These are phyloP conservation scores for Ascochyta fabae DNA, from an alignment of 2,329 filamentous ascomycete genomes.

Conservation along the genomic window DNA sequence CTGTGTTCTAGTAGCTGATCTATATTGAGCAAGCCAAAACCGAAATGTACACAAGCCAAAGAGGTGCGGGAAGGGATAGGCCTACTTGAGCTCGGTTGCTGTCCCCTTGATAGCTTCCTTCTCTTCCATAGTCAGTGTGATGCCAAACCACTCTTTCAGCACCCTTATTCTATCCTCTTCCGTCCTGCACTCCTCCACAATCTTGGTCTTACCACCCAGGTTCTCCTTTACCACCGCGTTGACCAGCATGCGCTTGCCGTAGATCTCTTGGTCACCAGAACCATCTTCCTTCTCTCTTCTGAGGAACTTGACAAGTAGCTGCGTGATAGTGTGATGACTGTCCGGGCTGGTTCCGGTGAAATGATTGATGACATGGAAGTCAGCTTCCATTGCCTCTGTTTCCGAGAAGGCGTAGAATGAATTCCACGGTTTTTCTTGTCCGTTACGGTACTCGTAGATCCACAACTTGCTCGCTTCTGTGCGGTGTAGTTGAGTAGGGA, in stretches of 20 bases:
- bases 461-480: slow-evolving; percentile 57
- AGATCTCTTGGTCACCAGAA: slow-evolving; percentile 38
- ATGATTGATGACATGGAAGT: slow-evolving; percentile 52
- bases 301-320: slow-evolving; percentile 51
- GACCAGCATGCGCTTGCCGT: slow-evolving; percentile 50
- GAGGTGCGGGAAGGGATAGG: too few relatives aligned
- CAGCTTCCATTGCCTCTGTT: slow-evolving; percentile 48
- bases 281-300: slow-evolving; percentile 39
- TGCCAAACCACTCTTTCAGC: slow-evolving; percentile 50
- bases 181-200: slow-evolving; percentile 46
- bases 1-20: neutral
- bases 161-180: slow-evolving; percentile 50
- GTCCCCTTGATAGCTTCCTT: slow-evolving; percentile 42
- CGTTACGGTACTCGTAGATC: slow-evolving; percentile 66
- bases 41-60: neutral
- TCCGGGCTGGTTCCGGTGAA: slow-evolving; percentile 42
- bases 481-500: slow-evolving; percentile 53
- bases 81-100: slow-evolving; percentile 29
- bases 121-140: slow-evolving; percentile 48
- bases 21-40: neutral
- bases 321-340: slow-evolving; percentile 41
- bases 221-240: slow-evolving; percentile 55
- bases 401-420: slow-evolving; percentile 53
- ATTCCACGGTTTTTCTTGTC: slow-evolving; percentile 47
- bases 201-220: slow-evolving; percentile 49